Evolutionary conservation across 805 yeast species (phyloP), one percentile per base, ranked within the genome.

Genomic region (Metschnikowia amazonensis): DNA sequence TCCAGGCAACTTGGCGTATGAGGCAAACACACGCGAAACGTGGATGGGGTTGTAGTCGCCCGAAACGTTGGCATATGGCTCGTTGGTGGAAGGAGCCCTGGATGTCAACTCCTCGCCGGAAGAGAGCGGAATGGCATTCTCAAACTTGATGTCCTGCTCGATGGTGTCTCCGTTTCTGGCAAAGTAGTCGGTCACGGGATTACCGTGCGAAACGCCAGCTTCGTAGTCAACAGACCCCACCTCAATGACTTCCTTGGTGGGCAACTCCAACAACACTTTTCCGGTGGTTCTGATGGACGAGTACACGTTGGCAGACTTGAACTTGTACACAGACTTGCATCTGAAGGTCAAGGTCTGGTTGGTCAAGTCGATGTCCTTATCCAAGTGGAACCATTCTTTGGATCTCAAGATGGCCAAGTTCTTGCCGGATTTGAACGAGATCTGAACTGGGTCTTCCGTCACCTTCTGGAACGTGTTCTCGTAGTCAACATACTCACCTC

Each of bases 41-140:
- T 94, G 99, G 60, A 94, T 94, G 51, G 99, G 99, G 70, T 94
- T 94, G 81, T 80, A 92, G 70, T 94, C 99, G 64, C 98, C 98
- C 51, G 98, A 92, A 35, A 94, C 97, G 64, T 82, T 86, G 52
- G 97, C 99, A 64, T 94, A 94, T 23, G 96, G 88, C 73, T 89
- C 98, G 68, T 94, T 94, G 45, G 97, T 85, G 52, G 89, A 86
- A 63, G 99, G 99, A 36, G 98, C 86, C 66, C 87, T 87, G 5
- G 84, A 75, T 36, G 77, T 67, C 57, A 80, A 75, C 55, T 76
- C 80, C 57, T 79, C 80, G 48, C 79, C 75, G 46, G 84, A 76
- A 37, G 85, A 79, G 56, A 94, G 78, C 59, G 96, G 96, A 60
- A 92, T 90, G 45, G 87, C 79, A 65, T 88, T 86, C 69, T 92